These are phyloP conservation scores for Papiliotrema laurentii DNA, from an alignment of 1,284 basidiomycete genomes.

Conservation along the genomic window DNA sequence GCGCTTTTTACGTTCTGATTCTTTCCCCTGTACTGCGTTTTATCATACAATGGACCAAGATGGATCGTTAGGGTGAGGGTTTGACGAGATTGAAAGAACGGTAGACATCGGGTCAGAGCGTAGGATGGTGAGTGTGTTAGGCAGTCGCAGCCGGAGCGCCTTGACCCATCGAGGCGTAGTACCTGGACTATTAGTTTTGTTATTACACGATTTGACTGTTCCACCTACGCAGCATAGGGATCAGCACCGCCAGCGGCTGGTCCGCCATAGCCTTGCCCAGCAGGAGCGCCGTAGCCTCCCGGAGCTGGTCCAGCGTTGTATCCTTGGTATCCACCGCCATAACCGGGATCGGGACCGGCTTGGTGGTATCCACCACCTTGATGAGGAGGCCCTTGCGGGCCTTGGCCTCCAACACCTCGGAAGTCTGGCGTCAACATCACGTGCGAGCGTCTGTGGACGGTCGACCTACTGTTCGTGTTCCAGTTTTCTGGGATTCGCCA, in stretches of 20 bases:
- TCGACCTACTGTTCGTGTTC: constrained; percentile 34
- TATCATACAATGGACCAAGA: no score
- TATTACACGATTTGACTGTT: neutral
- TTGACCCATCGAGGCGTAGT: constrained; percentile 35
- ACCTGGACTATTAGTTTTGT: constrained; percentile 10
- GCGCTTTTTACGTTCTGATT: no score
- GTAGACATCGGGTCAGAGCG: no score
- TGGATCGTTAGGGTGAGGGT: no score
- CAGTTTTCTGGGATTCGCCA: constrained; percentile 53
- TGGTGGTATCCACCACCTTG: constrained; percentile 2
- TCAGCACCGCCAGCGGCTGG: constrained; percentile 15
- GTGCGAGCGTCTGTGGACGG: neutral
- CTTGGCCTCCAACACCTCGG: constrained; percentile 7
- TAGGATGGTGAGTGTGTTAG: constrained; percentile 1
- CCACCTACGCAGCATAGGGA: constrained; percentile 40
- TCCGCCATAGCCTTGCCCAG: no score
- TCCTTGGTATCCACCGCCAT: constrained; percentile 23
- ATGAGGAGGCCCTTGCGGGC: constrained; percentile 6
- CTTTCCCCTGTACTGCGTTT: no score
- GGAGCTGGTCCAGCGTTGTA: constrained; percentile 6
- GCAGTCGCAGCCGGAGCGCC: constrained; percentile 16
- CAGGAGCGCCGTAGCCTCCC: constrained; percentile 7
- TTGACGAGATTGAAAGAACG: no score
- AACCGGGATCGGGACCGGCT: constrained; percentile 11
- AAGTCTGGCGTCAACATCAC: constrained; percentile 5